Evolutionary conservation across 495 filamentous ascomycete species (phyloP).

Genomic region (Niebla homalea): DNA sequence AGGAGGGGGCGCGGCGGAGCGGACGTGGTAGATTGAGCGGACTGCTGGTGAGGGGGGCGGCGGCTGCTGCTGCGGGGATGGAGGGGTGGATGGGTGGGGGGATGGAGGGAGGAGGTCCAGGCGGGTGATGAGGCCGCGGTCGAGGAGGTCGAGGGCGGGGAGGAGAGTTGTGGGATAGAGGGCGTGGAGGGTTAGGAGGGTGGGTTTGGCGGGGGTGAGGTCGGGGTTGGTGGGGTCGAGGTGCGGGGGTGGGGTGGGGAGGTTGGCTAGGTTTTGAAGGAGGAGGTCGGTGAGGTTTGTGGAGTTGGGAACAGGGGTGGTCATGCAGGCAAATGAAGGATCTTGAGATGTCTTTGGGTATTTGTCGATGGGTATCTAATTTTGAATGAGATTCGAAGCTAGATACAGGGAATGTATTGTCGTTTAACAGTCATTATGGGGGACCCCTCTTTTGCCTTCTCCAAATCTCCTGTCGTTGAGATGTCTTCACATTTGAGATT

Average conservation of each 20-base stretch:
- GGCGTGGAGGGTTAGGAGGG: conserved; percentile 41
- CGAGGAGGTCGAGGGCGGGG: conserved; percentile 70
- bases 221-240: conserved; percentile 2
- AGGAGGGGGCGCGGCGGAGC: conserved; percentile 20
- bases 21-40: conserved; percentile 30
- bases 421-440: background rate
- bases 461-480: background rate
- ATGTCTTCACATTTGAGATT: background rate
- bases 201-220: conserved; percentile 19
- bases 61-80: conserved; percentile 5
- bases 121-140: conserved; percentile 50
- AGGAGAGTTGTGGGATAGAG: conserved; percentile 45
- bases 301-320: background rate
- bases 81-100: background rate
- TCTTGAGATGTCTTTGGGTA: background rate
- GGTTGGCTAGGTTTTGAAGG: background rate
- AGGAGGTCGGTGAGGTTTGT: background rate
- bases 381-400: background rate
- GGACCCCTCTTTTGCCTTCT: background rate
- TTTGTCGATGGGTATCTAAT: background rate
- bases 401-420: too few relatives aligned
- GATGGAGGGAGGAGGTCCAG: conserved; percentile 10
- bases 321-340: background rate
- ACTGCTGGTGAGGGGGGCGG: too few relatives aligned
- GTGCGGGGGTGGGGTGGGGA: background rate